Evolutionary conservation across 192 early-diverging fungal species (phyloP).

Genomic region (Coemansia sp.): DNA sequence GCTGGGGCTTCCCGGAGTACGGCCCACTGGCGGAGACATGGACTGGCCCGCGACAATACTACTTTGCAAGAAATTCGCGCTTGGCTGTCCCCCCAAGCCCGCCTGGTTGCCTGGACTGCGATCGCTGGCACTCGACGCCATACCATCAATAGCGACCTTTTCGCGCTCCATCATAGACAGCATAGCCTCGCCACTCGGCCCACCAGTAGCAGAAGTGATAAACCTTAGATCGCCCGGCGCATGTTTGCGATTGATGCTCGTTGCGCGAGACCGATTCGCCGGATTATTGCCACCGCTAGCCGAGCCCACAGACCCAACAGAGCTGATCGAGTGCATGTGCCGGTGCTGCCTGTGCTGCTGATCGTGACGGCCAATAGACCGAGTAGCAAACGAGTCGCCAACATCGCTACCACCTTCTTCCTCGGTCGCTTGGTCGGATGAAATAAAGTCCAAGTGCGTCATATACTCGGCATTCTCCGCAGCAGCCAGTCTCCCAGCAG

Average conservation of each 20-base stretch:
- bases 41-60: conserved; percentile 4
- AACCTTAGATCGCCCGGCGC: conserved; percentile 45
- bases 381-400: background rate
- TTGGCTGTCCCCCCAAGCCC: background rate
- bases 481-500: conserved; percentile 14
- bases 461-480: conserved; percentile 18
- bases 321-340: conserved; percentile 22
- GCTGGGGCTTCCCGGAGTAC: conserved; percentile 36
- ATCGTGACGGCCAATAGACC: background rate
- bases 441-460: conserved; percentile 9
- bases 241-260: conserved; percentile 41
- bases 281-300: conserved; percentile 3
- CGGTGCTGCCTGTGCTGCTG: conserved; percentile 3
- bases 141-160: background rate
- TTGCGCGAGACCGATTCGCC: conserved; percentile 34
- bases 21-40: background rate
- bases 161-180: conserved; percentile 34
- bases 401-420: background rate
- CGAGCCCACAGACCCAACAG: conserved; percentile 27
- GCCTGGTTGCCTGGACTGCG: conserved; percentile 14
- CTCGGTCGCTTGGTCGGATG: background rate
- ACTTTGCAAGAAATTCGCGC: background rate
- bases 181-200: conserved; percentile 30
- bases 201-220: conserved; percentile 11
- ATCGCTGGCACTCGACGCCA: conserved; percentile 8